A percentile compares a stretch with the other conserved stretches of the same genome.
These are phyloP conservation scores for Picea abies DNA, from an alignment of 83 land plant genomes.

Conservation along the genomic window DNA sequence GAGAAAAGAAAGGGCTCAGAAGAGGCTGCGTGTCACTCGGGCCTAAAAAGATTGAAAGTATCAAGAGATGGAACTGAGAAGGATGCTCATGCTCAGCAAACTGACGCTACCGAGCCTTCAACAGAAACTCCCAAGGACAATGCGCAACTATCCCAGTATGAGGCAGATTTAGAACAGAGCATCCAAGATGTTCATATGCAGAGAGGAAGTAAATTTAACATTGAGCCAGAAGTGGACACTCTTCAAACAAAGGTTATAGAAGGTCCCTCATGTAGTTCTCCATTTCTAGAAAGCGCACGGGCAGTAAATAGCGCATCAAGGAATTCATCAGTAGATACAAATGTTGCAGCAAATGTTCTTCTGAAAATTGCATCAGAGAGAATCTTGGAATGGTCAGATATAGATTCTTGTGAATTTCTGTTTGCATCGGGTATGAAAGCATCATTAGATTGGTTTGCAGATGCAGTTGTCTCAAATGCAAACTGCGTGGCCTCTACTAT, in stretches of 20 bases:
- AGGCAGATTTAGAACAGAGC: not conserved
- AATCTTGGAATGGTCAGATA: conserved; percentile 2
- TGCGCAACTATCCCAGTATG: not conserved
- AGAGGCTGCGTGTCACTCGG: not conserved
- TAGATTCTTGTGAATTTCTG: not conserved
- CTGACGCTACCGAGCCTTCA: not conserved
- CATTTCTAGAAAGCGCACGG: not conserved
- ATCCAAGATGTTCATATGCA: not conserved
- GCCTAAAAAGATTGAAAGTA: not conserved
- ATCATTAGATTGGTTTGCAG: conserved; percentile 19
- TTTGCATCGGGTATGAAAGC: not conserved
- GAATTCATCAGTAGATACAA: not conserved
- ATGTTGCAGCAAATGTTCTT: conserved; percentile 13
- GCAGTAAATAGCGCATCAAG: conserved; percentile 1
- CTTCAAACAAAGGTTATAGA: not conserved
- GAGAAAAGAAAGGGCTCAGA: not conserved
- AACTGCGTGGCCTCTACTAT: not conserved
- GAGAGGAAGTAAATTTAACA: conserved; percentile 1
- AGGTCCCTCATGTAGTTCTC: not conserved
- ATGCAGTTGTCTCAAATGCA: conserved; percentile 7
- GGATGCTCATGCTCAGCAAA: conserved; percentile 2
- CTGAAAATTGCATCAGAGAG: conserved; percentile 2
- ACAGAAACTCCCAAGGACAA: not conserved
- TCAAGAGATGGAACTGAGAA: not conserved
- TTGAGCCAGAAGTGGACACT: conserved; percentile 10